Evolutionary conservation across 225 moss, liverwort and hornwort genomes (phyloP).

Genomic region (Rhytidiadelphus loreus): DNA sequence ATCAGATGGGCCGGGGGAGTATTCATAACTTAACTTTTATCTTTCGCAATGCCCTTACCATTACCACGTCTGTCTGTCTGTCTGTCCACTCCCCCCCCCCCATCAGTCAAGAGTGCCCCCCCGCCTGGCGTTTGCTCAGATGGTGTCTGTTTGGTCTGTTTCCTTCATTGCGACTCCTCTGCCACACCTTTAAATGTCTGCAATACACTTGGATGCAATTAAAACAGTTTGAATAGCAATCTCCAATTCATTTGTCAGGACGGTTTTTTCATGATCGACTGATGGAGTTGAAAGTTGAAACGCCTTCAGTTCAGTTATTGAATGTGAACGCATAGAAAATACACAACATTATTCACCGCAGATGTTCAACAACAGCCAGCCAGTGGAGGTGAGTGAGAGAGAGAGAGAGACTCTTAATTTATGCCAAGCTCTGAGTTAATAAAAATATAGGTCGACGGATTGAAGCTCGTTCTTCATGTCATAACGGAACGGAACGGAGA

Average conservation of each 20-base stretch:
- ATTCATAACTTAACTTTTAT: not conserved
- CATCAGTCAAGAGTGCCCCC: not conserved
- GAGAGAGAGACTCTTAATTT: too few species aligned
- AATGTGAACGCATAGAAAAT: constrained; percentile 2
- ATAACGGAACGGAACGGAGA: too few species aligned
- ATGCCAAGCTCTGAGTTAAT: not conserved
- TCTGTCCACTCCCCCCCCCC: not conserved
- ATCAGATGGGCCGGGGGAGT: not conserved
- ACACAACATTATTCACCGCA: not conserved
- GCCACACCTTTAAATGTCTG: not conserved
- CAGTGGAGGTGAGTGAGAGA: too few species aligned
- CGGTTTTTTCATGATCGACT: too few species aligned
- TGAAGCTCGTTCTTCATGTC: not conserved
- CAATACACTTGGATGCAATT: not conserved
- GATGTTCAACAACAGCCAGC: not conserved
- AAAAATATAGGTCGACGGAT: not conserved
- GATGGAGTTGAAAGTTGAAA: too few species aligned
- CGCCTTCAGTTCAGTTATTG: not conserved
- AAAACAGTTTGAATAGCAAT: not conserved
- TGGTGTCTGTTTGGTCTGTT: not conserved
- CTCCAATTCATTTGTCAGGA: constrained; percentile 1
- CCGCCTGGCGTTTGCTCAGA: not conserved
- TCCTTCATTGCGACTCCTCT: not conserved
- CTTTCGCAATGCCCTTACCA: not conserved
- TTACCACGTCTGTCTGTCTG: not conserved